Evolutionary conservation across 257 asterid species (phyloP).

Genomic region (Solanum virginianum): DNA sequence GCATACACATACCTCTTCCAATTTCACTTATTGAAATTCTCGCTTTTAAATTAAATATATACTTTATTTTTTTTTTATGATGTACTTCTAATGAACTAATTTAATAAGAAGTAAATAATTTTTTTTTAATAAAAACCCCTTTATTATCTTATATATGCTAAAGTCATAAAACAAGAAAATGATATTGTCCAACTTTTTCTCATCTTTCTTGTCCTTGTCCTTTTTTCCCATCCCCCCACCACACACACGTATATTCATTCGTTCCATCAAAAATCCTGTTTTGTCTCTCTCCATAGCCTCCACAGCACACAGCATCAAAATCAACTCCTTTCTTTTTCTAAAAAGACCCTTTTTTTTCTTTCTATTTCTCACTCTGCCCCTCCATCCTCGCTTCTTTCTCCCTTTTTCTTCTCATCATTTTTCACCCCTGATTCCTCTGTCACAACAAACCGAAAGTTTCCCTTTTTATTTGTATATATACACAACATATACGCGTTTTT

Average conservation of each 20-base stretch:
- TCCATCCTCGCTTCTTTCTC: slow-evolving; percentile 18
- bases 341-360: slow-evolving; percentile 19
- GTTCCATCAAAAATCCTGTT: neutral
- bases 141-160: too few species aligned
- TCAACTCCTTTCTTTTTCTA: neutral
- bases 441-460: neutral
- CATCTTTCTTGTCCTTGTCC: neutral
- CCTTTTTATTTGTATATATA: neutral
- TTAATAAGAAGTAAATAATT: too few species aligned
- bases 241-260: neutral
- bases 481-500: neutral
- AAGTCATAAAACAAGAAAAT: too few species aligned
- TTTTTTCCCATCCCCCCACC: neutral
- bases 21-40: too few species aligned
- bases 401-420: neutral
- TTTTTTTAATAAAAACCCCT: too few species aligned
- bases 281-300: neutral
- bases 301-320: neutral
- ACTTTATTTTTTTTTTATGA: too few species aligned
- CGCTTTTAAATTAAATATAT: too few species aligned
- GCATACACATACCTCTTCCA: too few species aligned
- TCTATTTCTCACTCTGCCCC: slow-evolving; percentile 25
- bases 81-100: too few species aligned
- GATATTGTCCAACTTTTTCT: neutral
- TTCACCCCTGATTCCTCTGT: neutral